These are phyloP conservation scores for Globisporangium takayamanum DNA, from an alignment of 352 stramenopile species.

Conservation along the genomic window DNA sequence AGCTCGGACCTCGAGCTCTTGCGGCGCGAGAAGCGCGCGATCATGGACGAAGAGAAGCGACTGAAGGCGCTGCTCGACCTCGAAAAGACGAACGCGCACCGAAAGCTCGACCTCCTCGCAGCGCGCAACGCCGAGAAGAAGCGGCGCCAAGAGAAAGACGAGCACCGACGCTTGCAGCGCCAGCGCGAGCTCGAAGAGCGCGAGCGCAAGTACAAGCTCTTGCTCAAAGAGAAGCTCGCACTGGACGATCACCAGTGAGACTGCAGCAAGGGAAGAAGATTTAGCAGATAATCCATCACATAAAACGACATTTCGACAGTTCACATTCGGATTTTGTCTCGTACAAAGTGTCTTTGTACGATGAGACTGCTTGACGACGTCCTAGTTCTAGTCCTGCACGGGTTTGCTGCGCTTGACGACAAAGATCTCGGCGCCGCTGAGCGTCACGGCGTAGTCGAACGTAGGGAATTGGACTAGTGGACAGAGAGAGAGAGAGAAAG, in stretches of 20 bases:
- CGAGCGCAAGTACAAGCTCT: constrained; percentile 57
- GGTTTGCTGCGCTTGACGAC: constrained; percentile 54
- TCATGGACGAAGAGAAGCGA: constrained; percentile 92
- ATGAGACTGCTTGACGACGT: neutral
- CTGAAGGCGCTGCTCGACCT: constrained; percentile 91
- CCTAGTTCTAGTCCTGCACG: constrained; percentile 10
- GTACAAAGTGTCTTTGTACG: constrained; percentile 2
- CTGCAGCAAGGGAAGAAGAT: neutral
- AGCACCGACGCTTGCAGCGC: constrained; percentile 67
- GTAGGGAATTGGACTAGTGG: constrained; percentile 52
- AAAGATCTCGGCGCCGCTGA: constrained; percentile 59
- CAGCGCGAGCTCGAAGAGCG: constrained; percentile 59
- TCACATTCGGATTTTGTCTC: too few relatives aligned
- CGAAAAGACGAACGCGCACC: constrained; percentile 90
- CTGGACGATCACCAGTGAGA: constrained; percentile 28
- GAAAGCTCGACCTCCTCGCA: constrained; percentile 88
- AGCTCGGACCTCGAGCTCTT: constrained; percentile 88
- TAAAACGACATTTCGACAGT: constrained; percentile 5
- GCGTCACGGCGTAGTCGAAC: constrained; percentile 64
- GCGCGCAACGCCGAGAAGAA: constrained; percentile 89
- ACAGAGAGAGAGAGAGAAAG: neutral
- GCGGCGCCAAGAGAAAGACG: constrained; percentile 84
- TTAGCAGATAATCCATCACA: neutral
- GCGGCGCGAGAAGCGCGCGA: constrained; percentile 90
- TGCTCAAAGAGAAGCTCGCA: constrained; percentile 81